Base-by-base conservation (phyloP, 192 early-diverging fungal genomes). In the Podila minutissima region DNA sequence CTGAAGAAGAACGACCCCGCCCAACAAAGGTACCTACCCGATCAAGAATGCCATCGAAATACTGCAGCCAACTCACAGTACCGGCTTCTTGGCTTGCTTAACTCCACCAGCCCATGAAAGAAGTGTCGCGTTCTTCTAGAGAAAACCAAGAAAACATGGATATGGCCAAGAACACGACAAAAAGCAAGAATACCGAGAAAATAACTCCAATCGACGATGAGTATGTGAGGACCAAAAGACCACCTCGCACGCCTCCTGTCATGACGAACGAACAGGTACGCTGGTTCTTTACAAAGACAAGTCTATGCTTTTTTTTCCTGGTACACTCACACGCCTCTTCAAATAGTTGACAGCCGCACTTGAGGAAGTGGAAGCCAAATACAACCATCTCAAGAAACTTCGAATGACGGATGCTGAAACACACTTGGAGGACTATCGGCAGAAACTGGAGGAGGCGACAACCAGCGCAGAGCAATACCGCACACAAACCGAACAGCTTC, bases 391-490 rank as follows among this genome's bases (percentile, higher is more conserved):
- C 10, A 72, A 73, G 50, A 66, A 81, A n/a, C 77, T 81, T 20
- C 55, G 69, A 19, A 55, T 62, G 20, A 81, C 77, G 1, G 77
- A 81, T 3, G 77, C 77, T 2, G 77, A 81, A 24, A 58, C 41
- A n/a, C 62, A 73, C 58, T 57, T 81, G 26, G 55, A 68, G 0
- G 77, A 81, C 22, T 81, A 41, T 35, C 70, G 62, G 22, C 37
- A 24, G 49, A 68, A 81, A 41, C 67, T 81, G 10, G 71, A 81
- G 2, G 77, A 81, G 66, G 38, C 66, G 11, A 81, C 66, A 15
- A 66, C n/a, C 22, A 81, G 77, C 24, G 67, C 77, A 2, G 77
- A 64, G 12, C 72, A 81, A 41, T 81, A 81, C 46, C 70, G 77
- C 13, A 41, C 70, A 20, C 71, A 73, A 28, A 81, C 68, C 12